phyloP scores from a whole-genome alignment of 345 rosid species.

The Microthlaspi erraticum region DNA sequence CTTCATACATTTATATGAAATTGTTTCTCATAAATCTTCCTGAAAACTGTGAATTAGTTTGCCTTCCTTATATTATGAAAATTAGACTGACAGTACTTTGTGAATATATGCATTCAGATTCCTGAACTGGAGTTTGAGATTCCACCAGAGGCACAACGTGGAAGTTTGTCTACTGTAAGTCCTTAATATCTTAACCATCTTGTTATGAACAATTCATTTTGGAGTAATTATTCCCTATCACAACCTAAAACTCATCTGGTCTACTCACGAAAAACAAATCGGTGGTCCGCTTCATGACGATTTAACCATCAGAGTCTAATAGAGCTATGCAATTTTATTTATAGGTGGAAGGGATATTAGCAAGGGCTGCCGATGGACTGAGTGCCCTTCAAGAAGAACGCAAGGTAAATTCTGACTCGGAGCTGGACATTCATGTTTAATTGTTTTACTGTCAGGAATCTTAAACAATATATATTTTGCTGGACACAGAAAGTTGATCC shows the following conservation, averaged over 20 bases:
- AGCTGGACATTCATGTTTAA: background rate
- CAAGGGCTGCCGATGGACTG: conserved; percentile 81
- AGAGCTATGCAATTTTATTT: background rate
- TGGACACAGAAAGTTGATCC: conserved; percentile 77
- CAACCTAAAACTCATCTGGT: background rate
- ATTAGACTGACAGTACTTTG: background rate
- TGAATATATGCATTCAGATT: conserved; percentile 54
- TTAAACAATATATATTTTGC: conserved; percentile 22
- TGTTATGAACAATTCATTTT: background rate
- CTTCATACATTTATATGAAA: background rate
- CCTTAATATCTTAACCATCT: conserved; percentile 21
- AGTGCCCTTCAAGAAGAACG: conserved; percentile 93
- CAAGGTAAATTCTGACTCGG: conserved; percentile 51
- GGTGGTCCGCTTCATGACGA: background rate
- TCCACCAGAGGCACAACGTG: conserved; percentile 96
- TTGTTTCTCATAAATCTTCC: background rate
- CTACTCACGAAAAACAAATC: background rate
- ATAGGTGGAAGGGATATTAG: conserved; percentile 84
- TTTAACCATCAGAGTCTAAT: background rate
- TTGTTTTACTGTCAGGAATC: background rate
- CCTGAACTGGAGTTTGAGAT: conserved; percentile 95
- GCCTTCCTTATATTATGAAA: conserved; percentile 12
- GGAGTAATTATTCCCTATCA: background rate
- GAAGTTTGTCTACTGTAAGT: conserved; percentile 87
- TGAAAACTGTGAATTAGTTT: conserved; percentile 16